These are phyloP conservation scores for Dictyostelium firmibasis DNA, from an alignment of 78 protist genomes.

Conservation along the genomic window DNA sequence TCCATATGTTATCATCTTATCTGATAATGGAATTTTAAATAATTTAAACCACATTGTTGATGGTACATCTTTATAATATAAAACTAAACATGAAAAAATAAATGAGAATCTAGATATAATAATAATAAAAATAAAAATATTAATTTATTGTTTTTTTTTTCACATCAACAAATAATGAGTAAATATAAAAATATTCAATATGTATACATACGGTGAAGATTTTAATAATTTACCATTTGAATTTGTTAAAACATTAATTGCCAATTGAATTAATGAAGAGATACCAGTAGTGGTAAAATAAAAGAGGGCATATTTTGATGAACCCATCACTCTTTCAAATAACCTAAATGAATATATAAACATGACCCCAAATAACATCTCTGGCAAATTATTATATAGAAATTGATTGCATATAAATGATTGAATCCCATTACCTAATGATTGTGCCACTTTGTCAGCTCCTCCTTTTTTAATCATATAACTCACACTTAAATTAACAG, in stretches of 20 bases:
- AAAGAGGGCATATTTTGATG: constrained; percentile 44
- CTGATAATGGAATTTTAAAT: constrained; percentile 26
- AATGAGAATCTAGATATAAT: constrained; percentile 30
- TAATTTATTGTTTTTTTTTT: not conserved
- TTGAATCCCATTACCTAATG: not conserved
- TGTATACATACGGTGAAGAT: constrained; percentile 20
- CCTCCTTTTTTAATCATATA: not conserved
- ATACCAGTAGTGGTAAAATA: not conserved
- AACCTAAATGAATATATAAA: constrained; percentile 41
- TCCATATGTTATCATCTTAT: constrained; percentile 29
- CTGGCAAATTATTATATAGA: not conserved
- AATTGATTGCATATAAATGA: constrained; percentile 1
- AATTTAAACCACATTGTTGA: constrained; percentile 53
- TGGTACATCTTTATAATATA: constrained; percentile 60
- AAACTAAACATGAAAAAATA: constrained; percentile 44
- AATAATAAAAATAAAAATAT: not conserved
- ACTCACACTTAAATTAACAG: not conserved
- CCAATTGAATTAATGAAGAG: constrained; percentile 20
- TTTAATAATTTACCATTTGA: not conserved
- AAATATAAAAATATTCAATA: not conserved
- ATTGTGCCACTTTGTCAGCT: not conserved
- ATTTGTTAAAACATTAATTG: not conserved
- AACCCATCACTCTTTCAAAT: constrained; percentile 52
- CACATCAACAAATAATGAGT: not conserved
- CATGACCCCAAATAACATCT: constrained; percentile 8